Evolutionary conservation across 768 basidiomycete species (phyloP), one percentile per base, ranked within the genome.

Genomic region (Tylopilus felleus): DNA sequence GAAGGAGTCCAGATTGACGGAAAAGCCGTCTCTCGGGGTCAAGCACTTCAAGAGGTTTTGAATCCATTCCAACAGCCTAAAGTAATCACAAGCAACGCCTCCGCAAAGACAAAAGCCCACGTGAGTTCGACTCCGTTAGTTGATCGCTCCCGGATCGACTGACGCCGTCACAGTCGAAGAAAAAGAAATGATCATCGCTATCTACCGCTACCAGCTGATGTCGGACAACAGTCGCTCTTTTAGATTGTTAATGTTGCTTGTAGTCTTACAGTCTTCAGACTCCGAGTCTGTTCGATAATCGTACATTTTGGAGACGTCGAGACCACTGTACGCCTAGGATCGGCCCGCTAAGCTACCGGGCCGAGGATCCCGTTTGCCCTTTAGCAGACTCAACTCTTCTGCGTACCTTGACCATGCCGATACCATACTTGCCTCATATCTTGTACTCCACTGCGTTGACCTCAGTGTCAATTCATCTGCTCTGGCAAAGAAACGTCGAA

Each of bases 391-490:
- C 14, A 3, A n/a, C 16, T 36, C 35, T 8, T 36, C 9, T n/a
- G 38, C 38, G 1, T 38, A 38, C 7, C 1, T 22, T 21, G 42
- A 14, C 17, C 3, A 72, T 72, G 71, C 50, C 52, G 4, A 52
- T 59, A 51, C 60, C 71, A 27, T 88, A 87, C 71, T 64, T 85
- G 53, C 84, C 83, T 27, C 85, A 88, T 60, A 72, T 85, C 49
- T 49, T 88, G 57, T 88, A 81, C 67, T 80, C 85, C 29, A 71
- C 84, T 43, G 85, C 84, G 9, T 74, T 87, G 60, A 82, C 80
- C 44, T 86, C 86, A 22, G 66, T 88, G 55, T 81, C 85, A 27
- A 82, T 86, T 52, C 86, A 90, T 68, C 73, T 86, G 25, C 75
- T 88, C 36, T 75, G 71, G 63, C 77, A 80, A 49, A 76, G 82